Base-by-base conservation (phyloP, 75 land plant species). In the Sequoiadendron giganteum region DNA sequence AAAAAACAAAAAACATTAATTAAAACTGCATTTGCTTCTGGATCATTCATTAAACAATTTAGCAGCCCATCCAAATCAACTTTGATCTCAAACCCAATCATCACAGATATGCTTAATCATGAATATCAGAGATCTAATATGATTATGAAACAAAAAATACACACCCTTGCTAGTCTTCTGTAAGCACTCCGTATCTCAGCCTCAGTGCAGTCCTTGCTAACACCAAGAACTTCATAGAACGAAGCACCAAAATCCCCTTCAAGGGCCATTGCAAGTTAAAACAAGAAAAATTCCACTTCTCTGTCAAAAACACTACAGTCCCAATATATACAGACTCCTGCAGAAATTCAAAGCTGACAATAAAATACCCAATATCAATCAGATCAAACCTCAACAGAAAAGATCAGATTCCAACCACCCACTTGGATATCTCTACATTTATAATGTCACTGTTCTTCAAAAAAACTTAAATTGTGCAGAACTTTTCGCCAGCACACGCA, bases 141-240 rank as follows among this genome's bases (percentile, higher is more conserved):
- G 38, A 61, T 61, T 21, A 78, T 47, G 38, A 0, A 36, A 36
- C 38, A 36, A 78, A 4, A 36, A 39, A 25, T 79, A 79, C 75
- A 18, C 89, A 94, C 95, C 90, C 91, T 78, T 38, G 95, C 95
- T 39, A 92, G 90, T 39, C 92, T 93, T 80, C 93, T 91, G 81
- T 93, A 93, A 21, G 95, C 94, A 52, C 86, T 36, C 58, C 93
- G 94, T 32, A 94, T 88, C 18, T 94, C 93, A 36, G 91, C 87
- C 88, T 84, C 83, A 43, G 94, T 92, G 78, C 93, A 94, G 70
- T 90, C 92, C 55, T 58, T 87, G 28, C 90, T 91, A 75, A 94
- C 65, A 30, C 94, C 95, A 49, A 94, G 93, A 68, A 92, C 87
- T 61, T 91, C 36, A 91, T 94, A 94, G 83, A 93, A 94, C 85